phyloP scores from a whole-genome alignment of 345 rosid species.

The Linum tenue region DNA sequence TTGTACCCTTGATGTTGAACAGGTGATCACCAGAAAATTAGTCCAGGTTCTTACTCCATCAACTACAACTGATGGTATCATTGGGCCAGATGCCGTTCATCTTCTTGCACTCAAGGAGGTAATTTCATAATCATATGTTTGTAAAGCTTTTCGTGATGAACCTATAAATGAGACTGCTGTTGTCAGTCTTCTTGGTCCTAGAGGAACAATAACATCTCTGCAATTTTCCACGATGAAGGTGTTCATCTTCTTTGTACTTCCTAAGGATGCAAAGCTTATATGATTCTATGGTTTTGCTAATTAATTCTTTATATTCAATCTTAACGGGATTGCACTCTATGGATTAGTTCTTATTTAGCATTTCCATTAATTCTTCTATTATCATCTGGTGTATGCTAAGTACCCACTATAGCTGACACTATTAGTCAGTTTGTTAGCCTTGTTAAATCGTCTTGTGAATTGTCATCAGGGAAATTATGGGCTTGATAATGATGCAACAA shows the following conservation, averaged over 20 bases:
- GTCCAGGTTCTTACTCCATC: slow-evolving; percentile 78
- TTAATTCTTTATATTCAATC: too few species aligned
- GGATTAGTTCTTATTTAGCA: too few species aligned
- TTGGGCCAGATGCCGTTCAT: slow-evolving; percentile 90
- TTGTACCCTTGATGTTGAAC: slow-evolving; percentile 10
- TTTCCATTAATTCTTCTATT: too few species aligned
- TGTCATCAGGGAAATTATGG: slow-evolving; percentile 39
- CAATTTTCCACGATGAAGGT: too few species aligned
- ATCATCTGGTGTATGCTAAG: background rate
- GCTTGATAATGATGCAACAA: slow-evolving; percentile 35
- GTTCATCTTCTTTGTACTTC: too few species aligned
- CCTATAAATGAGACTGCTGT: background rate
- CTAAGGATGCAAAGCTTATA: too few species aligned
- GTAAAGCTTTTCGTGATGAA: background rate
- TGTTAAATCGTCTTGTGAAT: slow-evolving; percentile 5
- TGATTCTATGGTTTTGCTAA: too few species aligned
- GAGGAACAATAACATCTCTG: too few species aligned
- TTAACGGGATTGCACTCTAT: too few species aligned
- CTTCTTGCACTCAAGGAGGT: slow-evolving; percentile 95
- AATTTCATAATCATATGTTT: background rate
- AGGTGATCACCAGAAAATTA: slow-evolving; percentile 76
- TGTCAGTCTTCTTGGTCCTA: too few species aligned
- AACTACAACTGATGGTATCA: slow-evolving; percentile 53
- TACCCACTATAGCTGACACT: background rate
- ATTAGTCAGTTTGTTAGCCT: background rate